Conservation (phyloP, 2,329 filamentous ascomycete species). For the Alternaria consortialis region DNA sequence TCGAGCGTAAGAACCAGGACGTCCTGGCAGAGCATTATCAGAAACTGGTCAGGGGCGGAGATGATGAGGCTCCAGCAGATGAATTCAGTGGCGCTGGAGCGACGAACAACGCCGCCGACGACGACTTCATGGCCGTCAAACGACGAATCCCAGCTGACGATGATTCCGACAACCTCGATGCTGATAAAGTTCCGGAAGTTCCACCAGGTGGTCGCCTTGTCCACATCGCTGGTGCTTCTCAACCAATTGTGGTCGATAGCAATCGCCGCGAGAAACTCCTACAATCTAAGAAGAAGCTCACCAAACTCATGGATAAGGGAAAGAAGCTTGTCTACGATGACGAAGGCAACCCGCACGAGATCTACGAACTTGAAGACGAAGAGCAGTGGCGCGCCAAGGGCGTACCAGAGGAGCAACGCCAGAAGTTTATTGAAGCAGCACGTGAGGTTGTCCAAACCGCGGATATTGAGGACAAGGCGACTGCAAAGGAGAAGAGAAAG, state of each 20-base stretch:
- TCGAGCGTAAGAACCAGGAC: conserved; percentile 94
- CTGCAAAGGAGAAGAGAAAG: conserved; percentile 78
- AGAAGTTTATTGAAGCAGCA: conserved; percentile 81
- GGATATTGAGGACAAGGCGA: conserved; percentile 83
- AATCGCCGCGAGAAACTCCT: conserved; percentile 96
- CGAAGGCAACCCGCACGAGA: conserved; percentile 81
- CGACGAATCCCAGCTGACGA: conserved; percentile 80
- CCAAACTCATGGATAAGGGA: conserved; percentile 87
- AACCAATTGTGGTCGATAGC: conserved; percentile 85
- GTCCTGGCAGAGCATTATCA: conserved; percentile 93
- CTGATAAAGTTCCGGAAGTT: conserved; percentile 53
- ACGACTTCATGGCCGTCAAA: conserved; percentile 89
- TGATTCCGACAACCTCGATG: conserved; percentile 55
- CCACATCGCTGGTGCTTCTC: conserved; percentile 69
- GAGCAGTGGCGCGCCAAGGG: conserved; percentile 80
- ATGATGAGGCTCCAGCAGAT: conserved; percentile 52
- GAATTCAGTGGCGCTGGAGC: conserved; percentile 44
- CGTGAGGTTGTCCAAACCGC: conserved; percentile 73
- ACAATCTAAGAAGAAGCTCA: conserved; percentile 90
- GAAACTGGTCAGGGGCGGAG: conserved; percentile 74
- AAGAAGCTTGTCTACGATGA: conserved; percentile 92
- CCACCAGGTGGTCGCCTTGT: conserved; percentile 65
- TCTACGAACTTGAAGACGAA: conserved; percentile 90
- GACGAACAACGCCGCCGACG: conserved; percentile 66
- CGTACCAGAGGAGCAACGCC: conserved; percentile 76